Evolutionary conservation across 2,329 filamentous ascomycete species (phyloP).

Genomic region (Zymoseptoria tritici): DNA sequence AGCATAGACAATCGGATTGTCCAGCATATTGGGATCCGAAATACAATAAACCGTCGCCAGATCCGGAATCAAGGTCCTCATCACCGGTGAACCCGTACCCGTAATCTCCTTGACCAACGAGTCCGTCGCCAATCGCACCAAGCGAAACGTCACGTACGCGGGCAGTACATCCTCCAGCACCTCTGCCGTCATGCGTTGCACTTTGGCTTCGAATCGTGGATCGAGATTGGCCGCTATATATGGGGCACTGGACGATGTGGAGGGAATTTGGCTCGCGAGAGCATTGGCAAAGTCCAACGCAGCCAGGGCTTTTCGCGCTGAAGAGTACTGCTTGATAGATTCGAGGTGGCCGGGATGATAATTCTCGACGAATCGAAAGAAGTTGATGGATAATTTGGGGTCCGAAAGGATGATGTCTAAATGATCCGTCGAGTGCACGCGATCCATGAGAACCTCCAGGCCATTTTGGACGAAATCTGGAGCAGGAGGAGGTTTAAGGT

Average conservation of each 20-base stretch:
- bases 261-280: slow-evolving; percentile 30
- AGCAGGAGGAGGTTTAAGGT: slow-evolving; percentile 37
- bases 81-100: slow-evolving; percentile 33
- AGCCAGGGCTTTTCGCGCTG: slow-evolving; percentile 35
- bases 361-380: slow-evolving; percentile 34
- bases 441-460: slow-evolving; percentile 32
- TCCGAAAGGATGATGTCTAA: slow-evolving; percentile 37
- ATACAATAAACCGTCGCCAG: slow-evolving; percentile 42
- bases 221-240: slow-evolving; percentile 32
- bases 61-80: slow-evolving; percentile 35
- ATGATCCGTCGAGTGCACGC: slow-evolving; percentile 38
- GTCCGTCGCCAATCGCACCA: slow-evolving; percentile 36
- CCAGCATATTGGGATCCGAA: slow-evolving; percentile 35
- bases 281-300: slow-evolving; percentile 41
- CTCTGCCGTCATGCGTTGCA: slow-evolving; percentile 27
- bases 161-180: slow-evolving; percentile 37
- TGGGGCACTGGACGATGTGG: slow-evolving; percentile 18
- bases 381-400: slow-evolving; percentile 28
- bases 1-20: slow-evolving; percentile 41
- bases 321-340: slow-evolving; percentile 32
- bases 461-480: slow-evolving; percentile 15
- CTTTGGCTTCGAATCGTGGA: slow-evolving; percentile 30
- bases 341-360: slow-evolving; percentile 32
- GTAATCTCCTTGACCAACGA: slow-evolving; percentile 39
- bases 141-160: slow-evolving; percentile 35